Percentiles rank a stretch among this genome's conserved stretches.
phyloP scores from a whole-genome alignment of 2,329 filamentous ascomycete genomes.

The Xylariaceae sp. region DNA sequence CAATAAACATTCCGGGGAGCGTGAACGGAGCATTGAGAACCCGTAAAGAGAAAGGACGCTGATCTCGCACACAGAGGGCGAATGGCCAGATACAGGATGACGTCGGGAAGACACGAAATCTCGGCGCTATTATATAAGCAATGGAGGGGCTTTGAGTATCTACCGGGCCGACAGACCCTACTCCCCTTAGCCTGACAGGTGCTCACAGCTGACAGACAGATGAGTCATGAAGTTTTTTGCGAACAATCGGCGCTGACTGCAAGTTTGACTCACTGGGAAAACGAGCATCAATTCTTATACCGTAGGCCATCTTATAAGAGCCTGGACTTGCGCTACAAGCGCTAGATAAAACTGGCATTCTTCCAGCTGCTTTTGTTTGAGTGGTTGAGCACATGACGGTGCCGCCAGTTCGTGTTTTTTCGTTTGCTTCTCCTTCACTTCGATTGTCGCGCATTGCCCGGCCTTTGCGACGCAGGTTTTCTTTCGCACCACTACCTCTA shows the following conservation, averaged over 20 bases:
- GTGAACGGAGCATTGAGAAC: no score
- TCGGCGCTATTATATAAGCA: no score
- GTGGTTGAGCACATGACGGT: constrained; percentile 11
- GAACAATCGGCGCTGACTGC: neutral
- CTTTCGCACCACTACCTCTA: neutral
- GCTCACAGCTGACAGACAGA: neutral
- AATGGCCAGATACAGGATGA: no score
- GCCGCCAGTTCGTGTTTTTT: constrained; percentile 1
- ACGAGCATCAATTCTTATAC: neutral
- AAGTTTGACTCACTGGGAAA: neutral
- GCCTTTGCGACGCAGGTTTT: constrained; percentile 15
- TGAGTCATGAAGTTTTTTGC: neutral
- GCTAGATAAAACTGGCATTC: neutral
- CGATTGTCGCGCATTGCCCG: constrained; percentile 7
- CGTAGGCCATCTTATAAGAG: neutral
- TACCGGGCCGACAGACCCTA: no score
- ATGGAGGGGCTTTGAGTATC: no score
- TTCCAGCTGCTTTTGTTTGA: neutral
- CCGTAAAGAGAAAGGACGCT: no score
- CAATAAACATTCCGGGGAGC: no score
- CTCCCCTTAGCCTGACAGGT: no score
- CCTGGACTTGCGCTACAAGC: neutral
- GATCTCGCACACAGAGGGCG: no score
- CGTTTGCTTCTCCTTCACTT: constrained; percentile 11
- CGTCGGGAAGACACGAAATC: no score